Evolutionary conservation across 2,329 filamentous ascomycete species (phyloP).

Genomic region (Xylariales sp.): DNA sequence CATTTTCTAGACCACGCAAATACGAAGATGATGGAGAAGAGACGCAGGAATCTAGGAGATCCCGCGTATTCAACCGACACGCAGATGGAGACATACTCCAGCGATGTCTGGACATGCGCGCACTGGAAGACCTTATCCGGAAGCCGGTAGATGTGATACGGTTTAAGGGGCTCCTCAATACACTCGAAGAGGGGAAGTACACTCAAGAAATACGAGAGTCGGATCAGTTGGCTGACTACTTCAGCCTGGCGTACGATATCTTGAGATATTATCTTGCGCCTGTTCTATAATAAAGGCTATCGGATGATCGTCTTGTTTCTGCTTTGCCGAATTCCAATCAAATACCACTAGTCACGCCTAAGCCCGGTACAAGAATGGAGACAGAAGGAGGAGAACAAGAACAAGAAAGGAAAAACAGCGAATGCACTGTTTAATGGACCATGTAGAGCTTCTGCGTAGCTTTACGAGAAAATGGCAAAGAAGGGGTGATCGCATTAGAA

Average conservation of each 20-base stretch:
- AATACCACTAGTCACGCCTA: too few relatives aligned
- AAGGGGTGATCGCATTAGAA: too few relatives aligned
- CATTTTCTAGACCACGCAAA: conserved; percentile 32
- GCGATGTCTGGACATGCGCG: conserved; percentile 43
- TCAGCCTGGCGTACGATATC: conserved; percentile 48
- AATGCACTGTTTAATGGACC: too few relatives aligned
- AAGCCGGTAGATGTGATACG: conserved; percentile 27
- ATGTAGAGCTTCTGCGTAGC: too few relatives aligned
- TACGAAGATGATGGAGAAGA: conserved; percentile 10
- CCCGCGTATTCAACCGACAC: conserved; percentile 50
- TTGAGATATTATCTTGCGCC: conserved; percentile 49
- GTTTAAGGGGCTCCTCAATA: conserved; percentile 45
- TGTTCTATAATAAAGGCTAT: too few relatives aligned
- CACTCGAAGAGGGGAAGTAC: conserved; percentile 41
- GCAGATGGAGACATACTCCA: conserved; percentile 64
- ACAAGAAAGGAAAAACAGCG: too few relatives aligned
- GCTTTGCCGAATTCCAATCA: too few relatives aligned
- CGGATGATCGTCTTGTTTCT: too few relatives aligned
- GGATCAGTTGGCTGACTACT: conserved; percentile 28
- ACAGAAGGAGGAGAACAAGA: too few relatives aligned
- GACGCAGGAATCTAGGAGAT: conserved; percentile 32
- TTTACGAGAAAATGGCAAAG: too few relatives aligned
- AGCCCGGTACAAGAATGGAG: too few relatives aligned
- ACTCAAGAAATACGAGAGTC: conserved; percentile 26
- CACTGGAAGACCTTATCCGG: conserved; percentile 37